Evolutionary conservation across 2,329 filamentous ascomycete genomes (phyloP).

Genomic region (Leptosphaerulina australis): DNA sequence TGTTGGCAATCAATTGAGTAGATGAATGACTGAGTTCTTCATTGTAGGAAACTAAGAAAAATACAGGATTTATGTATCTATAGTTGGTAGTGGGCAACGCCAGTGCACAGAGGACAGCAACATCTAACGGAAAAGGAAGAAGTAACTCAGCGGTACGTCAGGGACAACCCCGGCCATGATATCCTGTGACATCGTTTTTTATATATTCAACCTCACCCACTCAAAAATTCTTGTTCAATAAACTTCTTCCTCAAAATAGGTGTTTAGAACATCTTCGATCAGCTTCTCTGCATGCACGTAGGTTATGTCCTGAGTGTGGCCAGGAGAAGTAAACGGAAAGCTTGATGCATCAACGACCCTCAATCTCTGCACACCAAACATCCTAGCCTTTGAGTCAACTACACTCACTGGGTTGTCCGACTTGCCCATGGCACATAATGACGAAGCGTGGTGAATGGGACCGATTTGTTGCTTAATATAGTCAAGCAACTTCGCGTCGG

Average conservation of each 20-base stretch:
- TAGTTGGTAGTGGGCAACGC: too few species aligned
- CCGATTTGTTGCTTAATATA: conserved; percentile 18
- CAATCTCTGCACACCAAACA: conserved; percentile 40
- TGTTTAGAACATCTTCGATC: conserved; percentile 20
- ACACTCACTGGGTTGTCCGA: conserved; percentile 38
- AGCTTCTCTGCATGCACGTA: conserved; percentile 44
- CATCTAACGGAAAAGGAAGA: too few species aligned
- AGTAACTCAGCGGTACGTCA: too few species aligned
- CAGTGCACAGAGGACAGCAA: too few species aligned
- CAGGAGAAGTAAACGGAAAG: conserved; percentile 45
- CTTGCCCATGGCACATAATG: conserved; percentile 32
- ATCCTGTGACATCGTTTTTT: too few species aligned
- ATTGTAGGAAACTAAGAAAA: too few species aligned
- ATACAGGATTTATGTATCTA: too few species aligned
- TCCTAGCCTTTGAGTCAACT: conserved; percentile 42
- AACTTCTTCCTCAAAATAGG: not conserved
- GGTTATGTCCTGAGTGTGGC: conserved; percentile 40
- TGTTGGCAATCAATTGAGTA: too few species aligned
- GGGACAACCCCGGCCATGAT: too few species aligned
- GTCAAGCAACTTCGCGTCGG: conserved; percentile 32
- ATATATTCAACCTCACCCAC: too few species aligned
- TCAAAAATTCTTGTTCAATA: not conserved
- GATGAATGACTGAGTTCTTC: too few species aligned
- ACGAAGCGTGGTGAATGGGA: conserved; percentile 31
- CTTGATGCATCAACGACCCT: conserved; percentile 43